These are phyloP conservation scores for Raffaelea ambrosiae DNA, from an alignment of 2,329 filamentous ascomycete genomes.

Conservation along the genomic window DNA sequence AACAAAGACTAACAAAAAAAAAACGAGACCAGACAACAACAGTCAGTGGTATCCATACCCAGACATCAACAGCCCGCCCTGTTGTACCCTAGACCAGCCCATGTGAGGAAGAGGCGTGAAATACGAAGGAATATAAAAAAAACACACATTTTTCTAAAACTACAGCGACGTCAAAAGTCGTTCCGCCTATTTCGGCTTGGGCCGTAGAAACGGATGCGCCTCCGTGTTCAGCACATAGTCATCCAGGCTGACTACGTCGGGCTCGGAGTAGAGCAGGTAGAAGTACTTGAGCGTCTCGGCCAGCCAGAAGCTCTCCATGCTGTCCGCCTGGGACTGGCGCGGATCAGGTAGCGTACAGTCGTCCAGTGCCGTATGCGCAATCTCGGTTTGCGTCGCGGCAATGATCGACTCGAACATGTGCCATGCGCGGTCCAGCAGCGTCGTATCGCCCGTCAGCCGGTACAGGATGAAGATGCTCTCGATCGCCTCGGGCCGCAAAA, in stretches of 20 bases:
- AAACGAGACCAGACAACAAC: neutral
- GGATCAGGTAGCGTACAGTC: constrained; percentile 8
- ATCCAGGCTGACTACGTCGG: constrained; percentile 56
- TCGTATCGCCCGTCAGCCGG: constrained; percentile 36
- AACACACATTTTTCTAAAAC: neutral
- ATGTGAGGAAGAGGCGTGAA: no score
- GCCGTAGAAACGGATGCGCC: constrained; percentile 33
- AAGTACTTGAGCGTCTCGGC: constrained; percentile 74
- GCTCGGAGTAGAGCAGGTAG: constrained; percentile 61
- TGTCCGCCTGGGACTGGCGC: constrained; percentile 2
- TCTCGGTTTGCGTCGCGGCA: constrained; percentile 31
- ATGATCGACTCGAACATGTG: constrained; percentile 36
- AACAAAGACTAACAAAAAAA: neutral
- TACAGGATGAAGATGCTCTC: constrained; percentile 45
- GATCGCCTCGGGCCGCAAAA: constrained; percentile 41
- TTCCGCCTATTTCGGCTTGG: neutral
- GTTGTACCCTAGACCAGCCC: no score
- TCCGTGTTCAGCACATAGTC: constrained; percentile 59
- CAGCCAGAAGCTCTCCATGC: constrained; percentile 54
- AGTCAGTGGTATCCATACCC: no score
- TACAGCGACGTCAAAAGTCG: neutral
- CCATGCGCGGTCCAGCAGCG: constrained; percentile 37
- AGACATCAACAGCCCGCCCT: no score
- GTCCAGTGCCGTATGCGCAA: constrained; percentile 37
- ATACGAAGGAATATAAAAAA: neutral